Conservation (phyloP, 2,329 filamentous ascomycete genomes). For the Chalaropsis ovoidea region DNA sequence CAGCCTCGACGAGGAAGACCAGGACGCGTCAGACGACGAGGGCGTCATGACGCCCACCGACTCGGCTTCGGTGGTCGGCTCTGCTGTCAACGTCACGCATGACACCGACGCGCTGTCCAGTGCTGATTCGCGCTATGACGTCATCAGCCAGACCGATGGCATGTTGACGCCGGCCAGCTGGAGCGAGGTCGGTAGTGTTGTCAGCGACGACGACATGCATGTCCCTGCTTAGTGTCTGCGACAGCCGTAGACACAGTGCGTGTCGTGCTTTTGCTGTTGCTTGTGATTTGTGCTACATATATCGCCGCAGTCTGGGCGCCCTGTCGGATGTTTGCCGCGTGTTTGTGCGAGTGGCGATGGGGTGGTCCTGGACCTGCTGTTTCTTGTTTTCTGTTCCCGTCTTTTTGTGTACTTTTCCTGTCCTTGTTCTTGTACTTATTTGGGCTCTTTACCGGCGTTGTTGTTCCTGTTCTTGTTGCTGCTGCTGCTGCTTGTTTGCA, state of each 20-base stretch:
- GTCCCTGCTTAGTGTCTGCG: conserved; percentile 26
- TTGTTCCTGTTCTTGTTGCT: neutral
- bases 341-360: neutral
- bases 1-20: conserved; percentile 45
- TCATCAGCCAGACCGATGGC: conserved; percentile 51
- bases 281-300: neutral
- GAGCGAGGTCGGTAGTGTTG: conserved; percentile 54
- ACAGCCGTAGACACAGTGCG: too few relatives aligned
- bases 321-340: neutral
- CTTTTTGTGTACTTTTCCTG: too few relatives aligned
- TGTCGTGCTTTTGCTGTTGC: neutral
- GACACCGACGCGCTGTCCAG: conserved; percentile 47
- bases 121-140: conserved; percentile 44
- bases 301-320: neutral
- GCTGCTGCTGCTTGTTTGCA: neutral
- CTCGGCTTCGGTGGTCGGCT: conserved; percentile 20
- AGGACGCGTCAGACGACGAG: conserved; percentile 39
- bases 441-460: neutral
- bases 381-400: neutral
- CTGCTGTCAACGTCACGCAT: conserved; percentile 15
- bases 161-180: conserved; percentile 52
- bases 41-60: conserved; percentile 24
- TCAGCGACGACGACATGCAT: conserved; percentile 45
- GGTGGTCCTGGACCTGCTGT: neutral
- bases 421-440: neutral